Evolutionary conservation across 306 rosid species (phyloP), one percentile per base, ranked within the genome.

Genomic region (Lathyrus sativus): DNA sequence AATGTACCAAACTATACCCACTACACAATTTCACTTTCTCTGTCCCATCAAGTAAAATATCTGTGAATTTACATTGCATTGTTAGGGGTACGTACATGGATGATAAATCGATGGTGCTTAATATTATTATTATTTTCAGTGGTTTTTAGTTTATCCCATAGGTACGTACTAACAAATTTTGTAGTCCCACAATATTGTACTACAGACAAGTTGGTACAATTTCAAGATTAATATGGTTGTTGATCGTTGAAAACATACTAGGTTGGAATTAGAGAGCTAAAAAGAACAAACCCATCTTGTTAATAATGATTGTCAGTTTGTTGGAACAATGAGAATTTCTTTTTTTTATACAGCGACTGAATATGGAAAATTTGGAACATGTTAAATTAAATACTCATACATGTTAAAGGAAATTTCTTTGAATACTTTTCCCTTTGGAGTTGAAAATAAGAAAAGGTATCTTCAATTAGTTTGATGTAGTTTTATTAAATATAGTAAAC

Each of bases 291-390:
- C 11, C 51, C 51, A 4, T 2, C 29, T 42, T 39, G 42, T 49
- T 38, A 61, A 50, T 55, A 26, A 26, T 26, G 17, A 29, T 66
- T 66, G 82, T 50, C 74, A 78, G 65, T 67, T 72, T 66, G 78
- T 67, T 67, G 55, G 28, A 44, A 58, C 12, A 49, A 62, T 50
- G 42, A 35, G 46, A 57, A 53, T 19, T 26, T n/a, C n/a, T n/a
- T n/a, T 19, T 62, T 46, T 73, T 69, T 38, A 63, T 7, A 63
- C 37, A 28, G 41, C 39, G 19, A 63, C 24, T 46, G 22, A 26
- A 63, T 63, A 38, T 14, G 73, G 79, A 64, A 69, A 63, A 11
- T 64, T 18, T 19, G 31, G 7, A 53, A 53, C 31, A 29, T 9
- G 55, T 9, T 59, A 50, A 50, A 69, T 68, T 69, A 61, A 71